Evolutionary conservation across 306 rosid species (phyloP).

Genomic region (Quercus parvula): DNA sequence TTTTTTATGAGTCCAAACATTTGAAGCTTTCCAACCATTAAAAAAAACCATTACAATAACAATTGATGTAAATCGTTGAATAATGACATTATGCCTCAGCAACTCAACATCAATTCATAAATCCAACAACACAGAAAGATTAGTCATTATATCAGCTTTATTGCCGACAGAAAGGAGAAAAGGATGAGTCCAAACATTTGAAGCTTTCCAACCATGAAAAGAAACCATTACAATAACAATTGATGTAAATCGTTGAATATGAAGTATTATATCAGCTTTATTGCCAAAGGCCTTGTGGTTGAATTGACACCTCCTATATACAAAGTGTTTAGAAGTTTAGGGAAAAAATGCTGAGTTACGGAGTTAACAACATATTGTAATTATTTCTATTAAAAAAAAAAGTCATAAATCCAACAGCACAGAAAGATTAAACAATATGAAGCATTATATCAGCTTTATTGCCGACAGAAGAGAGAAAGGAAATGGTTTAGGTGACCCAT

Average conservation of each 20-base stretch:
- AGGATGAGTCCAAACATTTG: not conserved
- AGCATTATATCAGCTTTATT: not conserved
- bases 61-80: not conserved
- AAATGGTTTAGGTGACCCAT: not conserved
- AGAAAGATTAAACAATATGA: not conserved
- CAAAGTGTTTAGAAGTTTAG: too few relatives aligned
- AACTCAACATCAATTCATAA: not conserved
- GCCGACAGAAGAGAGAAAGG: slow-evolving; percentile 6
- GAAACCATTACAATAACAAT: not conserved
- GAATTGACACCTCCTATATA: fast-evolving
- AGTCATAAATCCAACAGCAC: not conserved
- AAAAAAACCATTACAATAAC: not conserved
- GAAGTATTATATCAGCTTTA: too few relatives aligned
- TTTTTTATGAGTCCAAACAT: not conserved
- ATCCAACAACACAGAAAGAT: not conserved
- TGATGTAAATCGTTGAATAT: not conserved
- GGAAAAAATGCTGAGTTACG: fast-evolving
- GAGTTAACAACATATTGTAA: too few relatives aligned
- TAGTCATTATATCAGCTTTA: not conserved
- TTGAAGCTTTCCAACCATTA: not conserved
- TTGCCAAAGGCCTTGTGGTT: too few relatives aligned
- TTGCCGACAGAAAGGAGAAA: slow-evolving; percentile 5
- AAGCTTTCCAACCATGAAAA: not conserved
- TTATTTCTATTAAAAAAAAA: too few relatives aligned
- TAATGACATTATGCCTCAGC: not conserved